phyloP scores from a whole-genome alignment of 208 protist species.

The Trypanosoma congolense region DNA sequence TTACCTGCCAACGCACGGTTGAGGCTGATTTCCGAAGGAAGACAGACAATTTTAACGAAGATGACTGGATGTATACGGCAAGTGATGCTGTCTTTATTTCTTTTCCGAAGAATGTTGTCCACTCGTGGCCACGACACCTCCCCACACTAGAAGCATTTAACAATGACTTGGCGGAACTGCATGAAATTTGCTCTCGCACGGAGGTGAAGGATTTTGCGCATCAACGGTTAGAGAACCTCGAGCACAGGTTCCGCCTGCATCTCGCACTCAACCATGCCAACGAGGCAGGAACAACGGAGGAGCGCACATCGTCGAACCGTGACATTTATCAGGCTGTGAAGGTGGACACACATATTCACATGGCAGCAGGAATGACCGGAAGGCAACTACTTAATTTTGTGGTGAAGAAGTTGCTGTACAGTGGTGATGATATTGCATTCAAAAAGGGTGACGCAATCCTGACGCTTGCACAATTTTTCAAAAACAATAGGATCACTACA shows the following conservation, averaged over 20 bases:
- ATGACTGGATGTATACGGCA: conserved; percentile 82
- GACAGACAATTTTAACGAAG: conserved; percentile 84
- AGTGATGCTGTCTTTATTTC: conserved; percentile 88
- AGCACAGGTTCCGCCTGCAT: conserved; percentile 92
- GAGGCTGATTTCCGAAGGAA: conserved; percentile 83
- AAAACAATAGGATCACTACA: conserved; percentile 79
- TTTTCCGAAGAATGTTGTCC: conserved; percentile 63
- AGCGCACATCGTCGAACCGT: conserved; percentile 81
- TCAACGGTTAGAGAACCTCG: conserved; percentile 86
- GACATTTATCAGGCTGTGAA: conserved; percentile 95
- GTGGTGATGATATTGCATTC: conserved; percentile 90
- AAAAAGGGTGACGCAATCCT: conserved; percentile 79
- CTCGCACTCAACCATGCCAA: conserved; percentile 90
- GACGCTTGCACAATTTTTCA: conserved; percentile 83
- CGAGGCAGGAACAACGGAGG: conserved; percentile 84
- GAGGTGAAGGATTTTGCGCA: conserved; percentile 92
- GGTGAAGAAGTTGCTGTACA: conserved; percentile 88
- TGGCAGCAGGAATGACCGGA: conserved; percentile 93
- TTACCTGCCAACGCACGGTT: conserved; percentile 48
- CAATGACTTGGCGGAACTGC: conserved; percentile 65
- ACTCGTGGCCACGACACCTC: conserved; percentile 76
- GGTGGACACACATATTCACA: conserved; percentile 97
- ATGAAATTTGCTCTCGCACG: conserved; percentile 58
- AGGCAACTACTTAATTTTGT: conserved; percentile 94
- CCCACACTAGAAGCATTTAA: conserved; percentile 78